Evolutionary conservation across 73 alveolate genomes (phyloP), one percentile per base, ranked within the genome.

Genomic region (Paramecium primaurelia): DNA sequence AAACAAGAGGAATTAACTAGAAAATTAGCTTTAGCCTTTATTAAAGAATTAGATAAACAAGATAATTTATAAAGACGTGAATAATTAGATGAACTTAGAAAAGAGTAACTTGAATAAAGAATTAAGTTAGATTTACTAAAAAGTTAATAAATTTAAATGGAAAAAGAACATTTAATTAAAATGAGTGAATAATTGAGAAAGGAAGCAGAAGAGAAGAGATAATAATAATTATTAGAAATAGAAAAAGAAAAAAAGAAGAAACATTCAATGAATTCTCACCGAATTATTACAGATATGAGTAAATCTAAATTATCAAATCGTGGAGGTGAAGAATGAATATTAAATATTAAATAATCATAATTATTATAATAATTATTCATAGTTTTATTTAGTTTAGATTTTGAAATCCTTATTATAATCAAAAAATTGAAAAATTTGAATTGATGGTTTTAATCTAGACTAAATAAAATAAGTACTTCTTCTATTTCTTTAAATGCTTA

Each of bases 401-500:
- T 18, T 54, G 25, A 54, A 54, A 18, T 54, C 30, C 16, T n/a
- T 34, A n/a, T 49, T 14, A 12, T 49, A 12, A n/a, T 49, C 40
- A 59, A 59, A 59, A 59, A 2, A 30, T 59, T 18, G 36, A 26
- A 59, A 59, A 59, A 26, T 59, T 30, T 42, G 18, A 51, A 60
- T 88, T 36, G 59, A 30, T 95, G 49, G 88, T 22, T 58, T 58
- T 51, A 18, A 28, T 92, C 93, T 93, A 37, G 28, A 0, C 36
- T 77, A 54, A 89, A 38, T 54, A 38, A 22, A 3, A 60, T 49
- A 90, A 58, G 8, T 38, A 93, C 49, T 22, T 40, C 87, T 58
- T 95, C 98, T 73, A 94, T 71, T 60, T 95, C 98, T 47, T 92
- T 89, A 11, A 94, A 58, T 11, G 93, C 95, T 44, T 64, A 28